phyloP scores from a whole-genome alignment of 2,329 filamentous ascomycete genomes.

The Calycina marina region DNA sequence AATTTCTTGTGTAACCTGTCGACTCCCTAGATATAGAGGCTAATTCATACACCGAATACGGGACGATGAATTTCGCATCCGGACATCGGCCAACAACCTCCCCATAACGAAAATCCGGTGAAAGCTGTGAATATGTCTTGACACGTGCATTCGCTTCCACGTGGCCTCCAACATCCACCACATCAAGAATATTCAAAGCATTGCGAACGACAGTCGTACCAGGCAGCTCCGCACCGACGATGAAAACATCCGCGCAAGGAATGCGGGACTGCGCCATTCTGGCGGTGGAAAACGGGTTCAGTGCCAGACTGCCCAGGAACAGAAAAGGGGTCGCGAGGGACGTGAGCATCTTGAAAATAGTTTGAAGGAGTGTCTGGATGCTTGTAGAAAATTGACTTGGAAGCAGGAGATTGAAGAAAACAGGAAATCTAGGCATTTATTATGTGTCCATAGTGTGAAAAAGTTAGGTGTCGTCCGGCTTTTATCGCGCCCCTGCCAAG shows the following conservation, averaged over 20 bases:
- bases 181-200: neutral
- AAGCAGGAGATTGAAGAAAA: too few relatives aligned
- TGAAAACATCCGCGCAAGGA: neutral
- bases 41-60: too few relatives aligned
- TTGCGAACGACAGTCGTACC: neutral
- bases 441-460: too few relatives aligned
- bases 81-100: neutral
- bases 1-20: too few relatives aligned
- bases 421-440: too few relatives aligned
- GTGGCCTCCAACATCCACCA: neutral
- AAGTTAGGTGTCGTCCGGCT: too few relatives aligned
- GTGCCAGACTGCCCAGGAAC: neutral
- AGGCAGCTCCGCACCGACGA: neutral
- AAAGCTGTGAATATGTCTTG: neutral
- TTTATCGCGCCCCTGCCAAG: too few relatives aligned
- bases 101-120: neutral
- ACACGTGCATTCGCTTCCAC: neutral
- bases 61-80: neutral
- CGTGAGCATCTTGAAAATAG: neutral
- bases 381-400: too few relatives aligned
- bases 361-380: too few relatives aligned
- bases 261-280: neutral
- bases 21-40: too few relatives aligned
- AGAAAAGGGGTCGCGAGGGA: neutral
- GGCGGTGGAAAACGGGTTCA: neutral